Conservation (phyloP, 768 basidiomycete genomes). For the Cystobasidium onofrii region DNA sequence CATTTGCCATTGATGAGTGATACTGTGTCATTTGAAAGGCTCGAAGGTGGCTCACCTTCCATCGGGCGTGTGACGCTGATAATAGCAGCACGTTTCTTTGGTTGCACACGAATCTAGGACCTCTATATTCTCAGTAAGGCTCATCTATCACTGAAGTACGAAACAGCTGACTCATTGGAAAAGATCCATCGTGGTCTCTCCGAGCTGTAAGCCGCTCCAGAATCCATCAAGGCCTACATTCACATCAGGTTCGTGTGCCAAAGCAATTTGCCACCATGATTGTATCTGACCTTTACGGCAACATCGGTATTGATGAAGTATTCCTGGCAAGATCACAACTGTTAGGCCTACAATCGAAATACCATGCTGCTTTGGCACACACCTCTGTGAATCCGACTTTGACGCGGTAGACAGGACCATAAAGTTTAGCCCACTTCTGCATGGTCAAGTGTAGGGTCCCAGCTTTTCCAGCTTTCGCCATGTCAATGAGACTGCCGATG, state of each 20-base stretch:
- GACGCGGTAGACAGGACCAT: not conserved
- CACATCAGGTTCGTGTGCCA: not conserved
- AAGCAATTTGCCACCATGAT: not conserved
- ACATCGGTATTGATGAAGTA: conserved; percentile 3
- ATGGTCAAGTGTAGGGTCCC: not conserved
- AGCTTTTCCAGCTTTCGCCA: conserved; percentile 1
- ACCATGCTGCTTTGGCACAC: not conserved
- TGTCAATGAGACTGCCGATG: not conserved
- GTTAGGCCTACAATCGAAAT: not conserved
- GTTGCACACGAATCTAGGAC: not conserved
- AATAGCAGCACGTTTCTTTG: not conserved
- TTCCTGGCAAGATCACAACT: not conserved
- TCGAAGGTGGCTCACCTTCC: not conserved
- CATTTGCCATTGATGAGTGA: not conserved
- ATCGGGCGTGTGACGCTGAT: not conserved
- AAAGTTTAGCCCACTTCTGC: not conserved
- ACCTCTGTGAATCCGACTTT: not conserved
- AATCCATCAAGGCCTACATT: not conserved
- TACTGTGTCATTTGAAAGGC: not conserved
- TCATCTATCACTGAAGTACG: not conserved
- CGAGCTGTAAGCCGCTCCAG: not conserved
- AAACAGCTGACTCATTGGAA: not conserved
- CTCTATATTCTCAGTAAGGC: not conserved
- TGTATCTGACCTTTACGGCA: not conserved
- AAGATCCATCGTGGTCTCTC: conserved; percentile 11